phyloP scores from a whole-genome alignment of 2,329 filamentous ascomycete species.

The Talaromyces rugulosus region DNA sequence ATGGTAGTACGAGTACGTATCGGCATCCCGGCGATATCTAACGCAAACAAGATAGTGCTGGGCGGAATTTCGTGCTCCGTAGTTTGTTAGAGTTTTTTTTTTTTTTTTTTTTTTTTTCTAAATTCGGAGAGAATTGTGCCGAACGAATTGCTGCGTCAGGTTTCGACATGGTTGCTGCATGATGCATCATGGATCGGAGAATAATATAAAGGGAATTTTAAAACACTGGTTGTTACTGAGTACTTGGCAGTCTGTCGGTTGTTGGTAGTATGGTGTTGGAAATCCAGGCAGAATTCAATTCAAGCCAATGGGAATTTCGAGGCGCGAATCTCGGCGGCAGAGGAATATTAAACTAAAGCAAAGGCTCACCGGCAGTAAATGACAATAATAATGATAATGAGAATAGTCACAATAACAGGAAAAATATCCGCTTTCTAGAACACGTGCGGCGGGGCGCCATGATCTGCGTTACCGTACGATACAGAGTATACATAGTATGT shows the following conservation, averaged over 20 bases:
- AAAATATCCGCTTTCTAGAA: constrained; percentile 1
- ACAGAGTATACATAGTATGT: neutral
- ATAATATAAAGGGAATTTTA: too few relatives aligned
- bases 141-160: too few relatives aligned
- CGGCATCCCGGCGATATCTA: neutral
- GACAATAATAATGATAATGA: too few relatives aligned
- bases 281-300: neutral
- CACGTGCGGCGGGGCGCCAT: neutral
- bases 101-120: too few relatives aligned
- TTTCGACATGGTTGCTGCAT: too few relatives aligned
- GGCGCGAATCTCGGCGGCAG: neutral
- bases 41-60: too few relatives aligned
- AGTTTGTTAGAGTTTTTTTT: neutral
- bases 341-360: neutral
- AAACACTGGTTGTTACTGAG: too few relatives aligned
- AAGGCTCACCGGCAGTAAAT: neutral
- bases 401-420: neutral
- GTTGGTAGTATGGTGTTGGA: too few relatives aligned
- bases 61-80: neutral
- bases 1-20: neutral
- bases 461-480: neutral
- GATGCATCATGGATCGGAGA: too few relatives aligned
- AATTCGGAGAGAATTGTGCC: too few relatives aligned
- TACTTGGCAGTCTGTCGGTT: neutral
- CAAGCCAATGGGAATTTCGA: neutral